These are phyloP conservation scores for Loxodes magnus DNA, from an alignment of 73 alveolate genomes.

Conservation along the genomic window DNA sequence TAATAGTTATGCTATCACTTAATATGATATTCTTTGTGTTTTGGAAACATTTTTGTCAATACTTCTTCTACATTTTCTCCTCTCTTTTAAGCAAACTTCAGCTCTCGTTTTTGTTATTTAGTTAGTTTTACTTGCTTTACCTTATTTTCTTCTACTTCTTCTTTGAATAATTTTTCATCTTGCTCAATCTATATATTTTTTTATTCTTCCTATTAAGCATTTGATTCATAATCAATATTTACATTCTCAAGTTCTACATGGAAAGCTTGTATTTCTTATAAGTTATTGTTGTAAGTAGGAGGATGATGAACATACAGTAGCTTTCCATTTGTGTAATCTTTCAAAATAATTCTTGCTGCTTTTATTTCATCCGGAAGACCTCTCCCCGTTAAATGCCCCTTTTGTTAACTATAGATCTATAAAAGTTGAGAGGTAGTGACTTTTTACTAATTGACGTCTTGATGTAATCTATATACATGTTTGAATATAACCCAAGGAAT, in stretches of 20 bases:
- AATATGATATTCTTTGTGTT: too few relatives aligned
- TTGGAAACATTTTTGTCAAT: background rate
- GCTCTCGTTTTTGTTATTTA: slow-evolving; percentile 34
- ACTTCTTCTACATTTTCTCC: slow-evolving; percentile 14
- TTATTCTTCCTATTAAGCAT: background rate
- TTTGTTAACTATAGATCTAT: slow-evolving; percentile 59
- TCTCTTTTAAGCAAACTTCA: slow-evolving; percentile 29
- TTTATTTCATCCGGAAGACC: slow-evolving; percentile 94
- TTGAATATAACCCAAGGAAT: slow-evolving; percentile 72
- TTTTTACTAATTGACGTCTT: slow-evolving; percentile 62
- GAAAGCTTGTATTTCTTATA: slow-evolving; percentile 38
- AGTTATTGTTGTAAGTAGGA: slow-evolving; percentile 82
- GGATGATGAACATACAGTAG: slow-evolving; percentile 77
- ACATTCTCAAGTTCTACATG: slow-evolving; percentile 17
- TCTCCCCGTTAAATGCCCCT: slow-evolving; percentile 87
- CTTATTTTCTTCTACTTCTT: slow-evolving; percentile 21
- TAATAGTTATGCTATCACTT: too few relatives aligned
- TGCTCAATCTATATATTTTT: slow-evolving; percentile 20
- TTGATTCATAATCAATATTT: background rate
- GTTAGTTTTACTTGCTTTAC: slow-evolving; percentile 28
- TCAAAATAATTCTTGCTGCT: slow-evolving; percentile 85
- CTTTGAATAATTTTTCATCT: slow-evolving; percentile 12
- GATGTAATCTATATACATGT: slow-evolving; percentile 52
- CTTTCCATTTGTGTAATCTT: slow-evolving; percentile 89
- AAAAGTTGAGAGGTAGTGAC: slow-evolving; percentile 71